Conservation (phyloP, 257 asterid species). For the Capsicum pubescens region DNA sequence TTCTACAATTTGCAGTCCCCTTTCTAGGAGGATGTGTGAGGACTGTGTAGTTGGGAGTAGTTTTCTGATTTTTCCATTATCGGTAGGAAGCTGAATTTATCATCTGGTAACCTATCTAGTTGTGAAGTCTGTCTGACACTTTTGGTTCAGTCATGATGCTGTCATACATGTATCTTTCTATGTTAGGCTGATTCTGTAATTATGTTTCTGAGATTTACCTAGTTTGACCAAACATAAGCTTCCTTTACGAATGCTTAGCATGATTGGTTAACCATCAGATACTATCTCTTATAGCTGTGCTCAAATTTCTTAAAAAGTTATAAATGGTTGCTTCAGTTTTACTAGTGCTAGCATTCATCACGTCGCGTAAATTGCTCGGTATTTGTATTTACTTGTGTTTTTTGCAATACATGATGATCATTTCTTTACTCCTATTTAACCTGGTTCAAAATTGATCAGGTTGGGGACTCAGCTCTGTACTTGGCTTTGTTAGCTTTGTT, state of each 20-base stretch:
- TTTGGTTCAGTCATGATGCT: conserved; percentile 25
- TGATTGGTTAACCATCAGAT: not conserved
- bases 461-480: conserved; percentile 93
- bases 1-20: not conserved
- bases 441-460: conserved; percentile 52
- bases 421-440: conserved; percentile 17
- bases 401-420: conserved; percentile 14
- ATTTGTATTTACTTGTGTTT: not conserved
- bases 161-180: conserved; percentile 6
- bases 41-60: conserved; percentile 7
- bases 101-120: not conserved
- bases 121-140: not conserved
- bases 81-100: not conserved
- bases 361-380: not conserved
- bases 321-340: conserved; percentile 10
- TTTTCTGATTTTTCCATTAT: not conserved
- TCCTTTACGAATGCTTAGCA: not conserved
- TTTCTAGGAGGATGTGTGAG: not conserved
- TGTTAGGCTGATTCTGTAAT: conserved; percentile 4
- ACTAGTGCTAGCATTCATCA: conserved; percentile 15
- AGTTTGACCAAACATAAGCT: not conserved
- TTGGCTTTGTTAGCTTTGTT: conserved; percentile 85
- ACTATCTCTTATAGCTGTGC: conserved; percentile 6
- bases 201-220: not conserved
- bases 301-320: not conserved